Percentiles rank a stretch among this genome's conserved stretches.
These are phyloP conservation scores for Phlebopus sp. DNA, from an alignment of 1,284 basidiomycete genomes.

Conservation along the genomic window DNA sequence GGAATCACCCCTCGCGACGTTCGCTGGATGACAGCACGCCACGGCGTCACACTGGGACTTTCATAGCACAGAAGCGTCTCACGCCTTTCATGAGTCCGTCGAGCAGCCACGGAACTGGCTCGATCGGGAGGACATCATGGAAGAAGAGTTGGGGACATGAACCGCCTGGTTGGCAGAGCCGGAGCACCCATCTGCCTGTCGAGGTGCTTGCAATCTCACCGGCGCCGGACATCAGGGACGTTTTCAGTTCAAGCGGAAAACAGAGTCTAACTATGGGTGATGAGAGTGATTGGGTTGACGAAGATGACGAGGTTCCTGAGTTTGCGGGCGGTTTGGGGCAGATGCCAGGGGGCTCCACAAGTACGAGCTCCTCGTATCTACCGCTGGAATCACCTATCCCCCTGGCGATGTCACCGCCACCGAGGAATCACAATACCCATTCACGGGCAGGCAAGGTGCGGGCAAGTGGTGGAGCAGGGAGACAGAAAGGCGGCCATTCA, in stretches of 20 bases:
- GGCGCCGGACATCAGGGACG: slow-evolving; percentile 65
- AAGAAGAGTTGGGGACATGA: slow-evolving; percentile 84
- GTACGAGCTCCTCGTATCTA: slow-evolving; percentile 23
- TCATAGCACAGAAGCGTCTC: slow-evolving; percentile 72
- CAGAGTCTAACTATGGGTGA: slow-evolving; percentile 61
- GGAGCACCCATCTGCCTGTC: slow-evolving; percentile 63
- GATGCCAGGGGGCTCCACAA: slow-evolving; percentile 43
- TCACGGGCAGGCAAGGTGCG: slow-evolving; percentile 27
- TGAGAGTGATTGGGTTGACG: slow-evolving; percentile 82
- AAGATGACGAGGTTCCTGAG: slow-evolving; percentile 73
- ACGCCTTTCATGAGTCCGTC: slow-evolving; percentile 62
- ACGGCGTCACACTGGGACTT: slow-evolving; percentile 48
- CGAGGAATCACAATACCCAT: slow-evolving; percentile 30
- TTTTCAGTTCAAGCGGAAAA: slow-evolving; percentile 55
- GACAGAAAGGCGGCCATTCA: slow-evolving; percentile 50
- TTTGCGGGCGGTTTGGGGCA: slow-evolving; percentile 79
- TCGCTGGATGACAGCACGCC: slow-evolving; percentile 48
- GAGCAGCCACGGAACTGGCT: slow-evolving; percentile 33
- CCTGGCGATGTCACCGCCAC: slow-evolving; percentile 40
- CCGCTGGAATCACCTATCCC: slow-evolving; percentile 34
- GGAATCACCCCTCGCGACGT: slow-evolving; percentile 35
- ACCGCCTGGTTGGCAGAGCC: slow-evolving; percentile 78
- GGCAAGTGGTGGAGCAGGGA: slow-evolving; percentile 17
- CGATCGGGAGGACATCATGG: slow-evolving; percentile 73
- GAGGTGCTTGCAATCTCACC: slow-evolving; percentile 70